Conservation (phyloP, 2,329 filamentous ascomycete species). For the Fusarium torreyae region DNA sequence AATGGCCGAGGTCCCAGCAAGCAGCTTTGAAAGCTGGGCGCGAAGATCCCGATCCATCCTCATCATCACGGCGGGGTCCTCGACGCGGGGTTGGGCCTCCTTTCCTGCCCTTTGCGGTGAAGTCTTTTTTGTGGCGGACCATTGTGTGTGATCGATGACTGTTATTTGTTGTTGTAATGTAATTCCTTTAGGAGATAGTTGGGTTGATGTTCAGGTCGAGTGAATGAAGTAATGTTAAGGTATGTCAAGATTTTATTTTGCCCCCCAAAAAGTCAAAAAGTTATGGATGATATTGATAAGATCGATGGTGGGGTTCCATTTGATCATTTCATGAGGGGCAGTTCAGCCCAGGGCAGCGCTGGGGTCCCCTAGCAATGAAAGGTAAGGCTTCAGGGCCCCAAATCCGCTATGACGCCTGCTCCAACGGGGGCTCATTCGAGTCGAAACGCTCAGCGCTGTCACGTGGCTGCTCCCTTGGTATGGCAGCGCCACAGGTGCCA, state of each 20-base stretch:
- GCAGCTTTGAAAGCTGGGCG: slow-evolving; percentile 86
- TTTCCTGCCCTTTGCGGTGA: slow-evolving; percentile 80
- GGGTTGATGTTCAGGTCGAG: background rate
- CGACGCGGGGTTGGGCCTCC: slow-evolving; percentile 67
- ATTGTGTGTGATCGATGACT: slow-evolving; percentile 61
- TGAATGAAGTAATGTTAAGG: background rate
- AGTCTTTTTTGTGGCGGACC: slow-evolving; percentile 97
- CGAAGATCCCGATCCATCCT: slow-evolving; percentile 53
- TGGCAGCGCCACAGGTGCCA: slow-evolving; percentile 18
- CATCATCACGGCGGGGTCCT: slow-evolving; percentile 63
- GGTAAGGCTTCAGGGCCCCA: slow-evolving; percentile 5
- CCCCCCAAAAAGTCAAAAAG: slow-evolving; percentile 16
- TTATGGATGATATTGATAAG: slow-evolving; percentile 20
- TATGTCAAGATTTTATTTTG: slow-evolving; percentile 24
- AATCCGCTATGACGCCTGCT: slow-evolving; percentile 20
- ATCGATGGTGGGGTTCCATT: slow-evolving; percentile 40
- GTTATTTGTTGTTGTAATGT: background rate
- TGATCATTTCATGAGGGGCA: slow-evolving; percentile 32
- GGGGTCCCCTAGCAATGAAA: slow-evolving; percentile 22
- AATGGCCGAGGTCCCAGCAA: slow-evolving; percentile 98
- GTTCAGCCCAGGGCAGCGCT: background rate
- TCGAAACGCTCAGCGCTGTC: background rate
- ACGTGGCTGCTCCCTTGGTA: slow-evolving; percentile 4
- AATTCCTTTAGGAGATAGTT: background rate
- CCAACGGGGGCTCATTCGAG: slow-evolving; percentile 1